Evolutionary conservation across 2,329 filamentous ascomycete genomes (phyloP), one percentile per base, ranked within the genome.

Genomic region (Verticillium dahliae): DNA sequence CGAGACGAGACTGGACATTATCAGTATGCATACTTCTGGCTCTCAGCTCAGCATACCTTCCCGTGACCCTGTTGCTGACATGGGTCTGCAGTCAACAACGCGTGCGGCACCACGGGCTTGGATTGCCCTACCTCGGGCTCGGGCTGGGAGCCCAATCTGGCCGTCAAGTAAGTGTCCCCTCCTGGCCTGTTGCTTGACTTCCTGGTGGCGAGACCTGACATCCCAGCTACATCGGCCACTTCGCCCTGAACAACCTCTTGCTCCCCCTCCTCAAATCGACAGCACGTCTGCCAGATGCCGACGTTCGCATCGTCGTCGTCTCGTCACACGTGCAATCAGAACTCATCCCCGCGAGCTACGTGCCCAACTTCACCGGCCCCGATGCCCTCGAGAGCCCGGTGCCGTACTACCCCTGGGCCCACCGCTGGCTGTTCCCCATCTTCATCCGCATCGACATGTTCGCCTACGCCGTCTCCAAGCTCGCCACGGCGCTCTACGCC

Each of bases 211-310:
- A 45, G 5, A 18, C 31, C 38, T 41, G 13, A 58, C 18, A 35
- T 15, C 11, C 35, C 37, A 72, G 70, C 45, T 65, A 71, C 54
- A 56, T 72, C 11, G 70, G 70, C 1, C 69, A 67, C 45, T 72
- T 70, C 57, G 56, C 69, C 3, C 61, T 72, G 34, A 68, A 65
- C 6, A 69, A 70, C n/a, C 60, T 65, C 35, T 18, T 72, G 0
- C 60, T 74, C 1, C 69, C 71, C 0, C 63, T 70, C 6, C 64
- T 73, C 6, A 67, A 69, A 10, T 61, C 63, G 4, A 67, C 70
- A 2, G 59, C 66, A 1, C 41, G 18, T 4, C 27, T 62, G 7
- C 37, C 59, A 1, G 54, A 55, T 4, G 58, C 69, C 1, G 70
- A 72, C 45, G 70, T 72, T 6, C 67, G 69, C 3, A 59, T 72